Evolutionary conservation across 2,329 filamentous ascomycete genomes (phyloP).

Genomic region (Clonostachys chloroleuca): DNA sequence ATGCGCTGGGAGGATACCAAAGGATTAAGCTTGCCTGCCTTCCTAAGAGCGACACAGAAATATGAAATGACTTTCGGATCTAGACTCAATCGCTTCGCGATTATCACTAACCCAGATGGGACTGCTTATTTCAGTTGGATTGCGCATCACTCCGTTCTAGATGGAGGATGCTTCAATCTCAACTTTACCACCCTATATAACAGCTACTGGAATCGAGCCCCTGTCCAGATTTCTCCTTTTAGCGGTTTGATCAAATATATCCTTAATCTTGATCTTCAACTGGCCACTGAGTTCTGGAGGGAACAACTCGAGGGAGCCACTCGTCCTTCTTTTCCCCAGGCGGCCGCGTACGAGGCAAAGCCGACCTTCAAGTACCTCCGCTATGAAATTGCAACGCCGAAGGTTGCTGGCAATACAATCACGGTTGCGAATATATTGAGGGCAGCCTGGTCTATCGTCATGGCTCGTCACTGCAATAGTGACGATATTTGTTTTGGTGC

Average conservation of each 20-base stretch:
- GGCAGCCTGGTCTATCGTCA: conserved; percentile 18
- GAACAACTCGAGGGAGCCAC: not conserved
- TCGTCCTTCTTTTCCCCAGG: not conserved
- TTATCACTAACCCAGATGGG: not conserved
- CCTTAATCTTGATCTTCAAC: not conserved
- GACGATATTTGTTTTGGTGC: conserved; percentile 14
- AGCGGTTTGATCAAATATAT: conserved; percentile 5
- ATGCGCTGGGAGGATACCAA: not conserved
- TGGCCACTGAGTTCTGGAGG: conserved; percentile 5
- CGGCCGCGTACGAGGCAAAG: not conserved
- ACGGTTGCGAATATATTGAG: conserved; percentile 11
- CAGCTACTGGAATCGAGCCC: not conserved
- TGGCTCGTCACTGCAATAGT: conserved; percentile 7
- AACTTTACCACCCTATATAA: conserved; percentile 1
- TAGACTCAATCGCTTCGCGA: conserved; percentile 1
- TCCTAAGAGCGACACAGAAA: not conserved
- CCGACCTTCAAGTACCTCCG: not conserved
- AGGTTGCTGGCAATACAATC: conserved; percentile 1
- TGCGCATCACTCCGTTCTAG: conserved; percentile 4
- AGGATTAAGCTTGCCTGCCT: not conserved
- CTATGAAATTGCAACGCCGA: not conserved
- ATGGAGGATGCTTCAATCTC: conserved; percentile 1
- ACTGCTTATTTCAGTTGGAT: not conserved
- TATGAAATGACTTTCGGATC: conserved; percentile 3
- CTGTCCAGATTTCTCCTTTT: not conserved